Conservation (phyloP, 495 filamentous ascomycete species). For the Darksidea phi region DNA sequence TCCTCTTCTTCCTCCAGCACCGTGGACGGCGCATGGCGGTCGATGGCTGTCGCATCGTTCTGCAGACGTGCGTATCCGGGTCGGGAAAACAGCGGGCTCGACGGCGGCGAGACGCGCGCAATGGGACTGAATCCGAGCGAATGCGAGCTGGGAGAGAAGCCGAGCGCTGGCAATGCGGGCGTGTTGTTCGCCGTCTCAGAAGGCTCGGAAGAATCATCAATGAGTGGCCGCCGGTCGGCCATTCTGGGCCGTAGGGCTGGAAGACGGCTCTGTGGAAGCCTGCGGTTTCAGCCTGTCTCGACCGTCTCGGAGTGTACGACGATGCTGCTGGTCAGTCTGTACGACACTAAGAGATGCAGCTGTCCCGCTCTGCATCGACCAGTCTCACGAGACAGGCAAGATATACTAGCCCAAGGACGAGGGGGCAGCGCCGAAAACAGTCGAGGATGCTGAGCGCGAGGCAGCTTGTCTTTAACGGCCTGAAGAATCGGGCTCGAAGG, state of each 20-base stretch:
- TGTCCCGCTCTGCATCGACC: too few relatives aligned
- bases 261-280: neutral
- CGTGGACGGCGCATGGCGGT: slow-evolving; percentile 8
- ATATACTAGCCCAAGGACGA: too few relatives aligned
- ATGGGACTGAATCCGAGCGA: slow-evolving; percentile 11
- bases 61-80: slow-evolving; percentile 31
- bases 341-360: too few relatives aligned
- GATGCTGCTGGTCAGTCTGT: neutral
- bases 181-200: slow-evolving; percentile 22
- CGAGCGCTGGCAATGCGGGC: slow-evolving; percentile 23
- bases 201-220: slow-evolving; percentile 27
- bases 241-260: slow-evolving; percentile 15
- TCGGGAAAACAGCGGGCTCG: slow-evolving; percentile 12
- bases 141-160: slow-evolving; percentile 13
- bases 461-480: too few relatives aligned
- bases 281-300: slow-evolving; percentile 7
- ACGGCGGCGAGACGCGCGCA: slow-evolving; percentile 4
- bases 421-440: too few relatives aligned
- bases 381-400: too few relatives aligned
- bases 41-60: slow-evolving; percentile 6
- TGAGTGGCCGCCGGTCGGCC: slow-evolving; percentile 31
- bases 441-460: too few relatives aligned
- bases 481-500: too few relatives aligned
- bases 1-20: slow-evolving; percentile 25
- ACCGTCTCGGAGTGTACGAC: too few relatives aligned